Evolutionary conservation across 352 stramenopile genomes (phyloP), one percentile per base, ranked within the genome.

Genomic region (Plasmopara muralis): DNA sequence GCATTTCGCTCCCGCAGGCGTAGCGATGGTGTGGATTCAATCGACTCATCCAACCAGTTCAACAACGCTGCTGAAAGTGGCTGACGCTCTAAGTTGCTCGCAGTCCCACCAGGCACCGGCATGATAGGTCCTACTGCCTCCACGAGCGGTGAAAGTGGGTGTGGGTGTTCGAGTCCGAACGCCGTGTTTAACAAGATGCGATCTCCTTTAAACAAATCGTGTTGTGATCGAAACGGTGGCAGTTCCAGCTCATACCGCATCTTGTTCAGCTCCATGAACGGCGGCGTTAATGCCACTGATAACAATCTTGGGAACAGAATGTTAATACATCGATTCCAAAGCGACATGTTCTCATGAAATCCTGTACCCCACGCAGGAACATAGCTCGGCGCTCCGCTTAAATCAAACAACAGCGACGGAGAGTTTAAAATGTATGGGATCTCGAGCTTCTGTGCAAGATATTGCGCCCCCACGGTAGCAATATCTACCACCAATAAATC

Each of bases 261-360:
- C 64, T 93, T 87, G 71, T 95, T 95, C 44, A 93, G 55, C 58
- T 91, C 76, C 75, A 92, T 89, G 66, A 93, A 95, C 30, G 84
- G 80, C 38, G 85, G 83, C n/a, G 85, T 95, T 55, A 95, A 68
- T 16, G 83, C 85, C 20, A 93, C 79, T 0, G 81, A 90, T 25
- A 95, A 56, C 37, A 93, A 60, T 6, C 81, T 62, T n/a, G 85
- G 85, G 50, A 93, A 95, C n/a, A 95, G 42, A 49, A 92, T 77
- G 60, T 95, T 95, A 67, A 95, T 87, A 56, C 83, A 95, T 15
- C 85, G 81, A 49, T 93, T 83, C 82, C 83, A 89, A 30, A 95
- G 72, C 51, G 79, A 89, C 85, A 93, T 95, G 38, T 80, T 67
- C 33, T 77, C 64, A 35, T 70, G 78, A 53, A 89, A 93, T 12